Evolutionary conservation across 1,284 basidiomycete genomes (phyloP), one percentile per base, ranked within the genome.

Genomic region (Papiliotrema terrestris): DNA sequence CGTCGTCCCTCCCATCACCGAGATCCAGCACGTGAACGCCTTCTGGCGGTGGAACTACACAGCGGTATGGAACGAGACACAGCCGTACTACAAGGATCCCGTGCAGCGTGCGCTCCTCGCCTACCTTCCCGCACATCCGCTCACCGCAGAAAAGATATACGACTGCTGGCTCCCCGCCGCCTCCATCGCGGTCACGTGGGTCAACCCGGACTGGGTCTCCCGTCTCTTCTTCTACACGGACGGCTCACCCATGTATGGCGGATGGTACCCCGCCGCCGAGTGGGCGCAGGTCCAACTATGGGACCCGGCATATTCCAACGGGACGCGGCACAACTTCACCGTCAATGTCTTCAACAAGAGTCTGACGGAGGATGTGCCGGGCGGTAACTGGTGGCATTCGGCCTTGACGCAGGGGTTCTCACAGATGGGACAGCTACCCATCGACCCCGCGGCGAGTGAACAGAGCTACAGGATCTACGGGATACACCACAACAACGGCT

Each of bases 91-190:
- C 9, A 54, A 51, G 17, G 65, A 69, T 48, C 48, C 66, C 45
- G 51, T 53, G 17, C 67, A 69, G 44, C 53, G 67, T 67, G 52
- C 54, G 65, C 59, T 29, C 8, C 22, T 20, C 36, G 4, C 23
- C 39, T 20, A 41, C 23, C 8, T 26, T 2, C 11, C 25, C 17
- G 13, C n/a, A 26, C 15, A 13, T 32, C 20, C 13, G 13, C 43
- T 46, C 11, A 41, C 26, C 1, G 9, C 50, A 70, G 68, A 54
- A 9, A 52, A 52, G 9, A 47, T 62, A 2, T 53, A 57, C 36
- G 54, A 71, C 39, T 71, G 68, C 48, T 71, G 67, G 66, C 56
- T 61, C 45, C 58, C 51, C 22, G 68, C 68, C 2, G 59, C 58
- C 5, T 52, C 59, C 1, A 50, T 67, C 14, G 57, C 67, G 2